Percentiles rank a stretch among this genome's conserved stretches.
Evolutionary conservation across 1,284 basidiomycete species (phyloP).

Genomic region (Cystobasidiaceae sp.): DNA sequence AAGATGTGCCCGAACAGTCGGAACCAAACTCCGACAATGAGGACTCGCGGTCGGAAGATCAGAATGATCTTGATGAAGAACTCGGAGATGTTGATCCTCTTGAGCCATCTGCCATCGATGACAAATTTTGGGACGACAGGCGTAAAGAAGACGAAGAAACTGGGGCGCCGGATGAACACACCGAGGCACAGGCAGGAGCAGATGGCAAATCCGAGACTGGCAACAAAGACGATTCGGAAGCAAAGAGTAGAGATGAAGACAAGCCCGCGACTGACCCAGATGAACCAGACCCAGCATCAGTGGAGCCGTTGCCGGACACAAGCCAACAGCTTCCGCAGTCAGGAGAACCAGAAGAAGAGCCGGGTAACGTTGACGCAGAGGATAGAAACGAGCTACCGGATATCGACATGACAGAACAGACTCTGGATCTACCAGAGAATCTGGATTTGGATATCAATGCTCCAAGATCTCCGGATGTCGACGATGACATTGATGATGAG

Average conservation of each 20-base stretch:
- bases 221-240: neutral
- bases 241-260: slow-evolving; percentile 24
- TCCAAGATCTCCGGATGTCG: slow-evolving; percentile 44
- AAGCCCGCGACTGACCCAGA: slow-evolving; percentile 39
- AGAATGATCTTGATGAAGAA: slow-evolving; percentile 68
- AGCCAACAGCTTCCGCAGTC: neutral
- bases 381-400: slow-evolving; percentile 51
- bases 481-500: slow-evolving; percentile 52
- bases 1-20: slow-evolving; percentile 47
- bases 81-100: slow-evolving; percentile 75
- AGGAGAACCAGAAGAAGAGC: slow-evolving; percentile 35
- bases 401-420: slow-evolving; percentile 58
- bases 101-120: slow-evolving; percentile 85
- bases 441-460: slow-evolving; percentile 57
- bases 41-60: slow-evolving; percentile 55
- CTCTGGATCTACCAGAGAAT: slow-evolving; percentile 77
- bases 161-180: neutral
- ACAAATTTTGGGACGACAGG: slow-evolving; percentile 85
- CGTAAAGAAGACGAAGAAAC: slow-evolving; percentile 23
- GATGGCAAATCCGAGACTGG: no score
- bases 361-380: slow-evolving; percentile 45
- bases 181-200: no score
- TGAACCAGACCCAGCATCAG: no score
- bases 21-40: slow-evolving; percentile 54
- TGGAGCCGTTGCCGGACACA: slow-evolving; percentile 14